These are phyloP conservation scores for Pseudovirgaria hyperparasitica DNA, from an alignment of 2,329 filamentous ascomycete genomes.

Conservation along the genomic window DNA sequence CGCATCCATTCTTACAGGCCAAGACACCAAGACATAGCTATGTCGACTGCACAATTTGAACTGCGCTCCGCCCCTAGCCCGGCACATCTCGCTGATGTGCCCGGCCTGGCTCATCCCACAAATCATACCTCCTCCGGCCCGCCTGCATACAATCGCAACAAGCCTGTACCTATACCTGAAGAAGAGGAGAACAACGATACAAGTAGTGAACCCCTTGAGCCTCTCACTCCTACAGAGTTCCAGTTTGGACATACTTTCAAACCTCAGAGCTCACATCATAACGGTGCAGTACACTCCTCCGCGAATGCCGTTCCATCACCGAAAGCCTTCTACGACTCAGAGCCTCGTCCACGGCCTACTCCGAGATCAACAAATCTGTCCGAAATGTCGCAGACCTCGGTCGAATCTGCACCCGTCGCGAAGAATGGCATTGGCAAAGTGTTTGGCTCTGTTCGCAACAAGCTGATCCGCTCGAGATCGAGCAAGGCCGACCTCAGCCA, in stretches of 20 bases:
- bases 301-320: constrained; percentile 3
- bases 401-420: constrained; percentile 2
- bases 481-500: constrained; percentile 7
- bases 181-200: constrained; percentile 26
- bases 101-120: too few species aligned
- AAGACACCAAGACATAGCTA: too few species aligned
- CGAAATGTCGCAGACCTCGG: too few species aligned
- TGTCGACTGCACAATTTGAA: too few species aligned
- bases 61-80: too few species aligned
- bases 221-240: constrained; percentile 25
- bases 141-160: too few species aligned
- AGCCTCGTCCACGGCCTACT: constrained; percentile 1
- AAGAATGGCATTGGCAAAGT: constrained; percentile 18
- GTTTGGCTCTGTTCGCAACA: constrained; percentile 19
- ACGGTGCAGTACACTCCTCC: constrained; percentile 10
- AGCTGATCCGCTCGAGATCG: constrained; percentile 14
- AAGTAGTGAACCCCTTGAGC: constrained; percentile 25
- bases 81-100: too few species aligned
- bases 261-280: constrained; percentile 17
- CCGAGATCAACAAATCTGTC: too few species aligned
- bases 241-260: constrained; percentile 16
- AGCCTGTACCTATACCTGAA: constrained; percentile 24
- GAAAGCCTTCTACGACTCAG: too few species aligned
- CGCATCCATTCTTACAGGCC: too few species aligned
- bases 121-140: too few species aligned